phyloP scores from a whole-genome alignment of 495 filamentous ascomycete species.

The Evernia prunastri region DNA sequence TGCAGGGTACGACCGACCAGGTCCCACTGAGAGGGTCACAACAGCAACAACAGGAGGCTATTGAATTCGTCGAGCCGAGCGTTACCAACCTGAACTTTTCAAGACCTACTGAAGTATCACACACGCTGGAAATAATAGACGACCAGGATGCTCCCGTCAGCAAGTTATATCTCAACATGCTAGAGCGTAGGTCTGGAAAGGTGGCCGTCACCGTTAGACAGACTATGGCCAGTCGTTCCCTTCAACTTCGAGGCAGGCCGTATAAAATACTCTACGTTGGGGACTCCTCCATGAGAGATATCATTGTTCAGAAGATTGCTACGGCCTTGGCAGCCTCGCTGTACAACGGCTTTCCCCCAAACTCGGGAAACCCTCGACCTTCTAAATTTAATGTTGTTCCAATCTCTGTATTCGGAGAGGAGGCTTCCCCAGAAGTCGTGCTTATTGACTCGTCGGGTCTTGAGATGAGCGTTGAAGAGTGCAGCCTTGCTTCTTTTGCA shows the following conservation, averaged over 20 bases:
- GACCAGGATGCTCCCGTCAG: neutral
- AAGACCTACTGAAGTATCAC: constrained; percentile 17
- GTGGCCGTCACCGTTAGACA: constrained; percentile 58
- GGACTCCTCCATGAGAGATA: constrained; percentile 52
- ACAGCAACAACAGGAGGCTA: constrained; percentile 10
- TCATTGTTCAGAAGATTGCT: constrained; percentile 70
- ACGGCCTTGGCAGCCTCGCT: constrained; percentile 53
- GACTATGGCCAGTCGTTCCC: constrained; percentile 59
- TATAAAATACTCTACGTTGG: constrained; percentile 67
- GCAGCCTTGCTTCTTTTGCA: constrained; percentile 47
- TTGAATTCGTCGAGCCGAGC: constrained; percentile 19
- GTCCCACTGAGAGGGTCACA: neutral
- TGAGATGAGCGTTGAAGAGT: constrained; percentile 70
- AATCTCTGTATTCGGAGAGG: constrained; percentile 59
- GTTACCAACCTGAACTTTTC: constrained; percentile 11
- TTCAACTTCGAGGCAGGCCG: constrained; percentile 54
- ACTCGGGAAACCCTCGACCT: constrained; percentile 43
- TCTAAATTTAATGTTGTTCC: constrained; percentile 70
- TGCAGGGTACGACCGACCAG: neutral
- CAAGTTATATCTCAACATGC: neutral
- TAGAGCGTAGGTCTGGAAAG: constrained; percentile 28
- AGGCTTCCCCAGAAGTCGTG: constrained; percentile 57
- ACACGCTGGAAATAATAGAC: constrained; percentile 14
- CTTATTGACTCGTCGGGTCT: constrained; percentile 61
- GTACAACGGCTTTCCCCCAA: constrained; percentile 32